Conservation (phyloP, 495 filamentous ascomycete genomes). For the Penicillium silybi region DNA sequence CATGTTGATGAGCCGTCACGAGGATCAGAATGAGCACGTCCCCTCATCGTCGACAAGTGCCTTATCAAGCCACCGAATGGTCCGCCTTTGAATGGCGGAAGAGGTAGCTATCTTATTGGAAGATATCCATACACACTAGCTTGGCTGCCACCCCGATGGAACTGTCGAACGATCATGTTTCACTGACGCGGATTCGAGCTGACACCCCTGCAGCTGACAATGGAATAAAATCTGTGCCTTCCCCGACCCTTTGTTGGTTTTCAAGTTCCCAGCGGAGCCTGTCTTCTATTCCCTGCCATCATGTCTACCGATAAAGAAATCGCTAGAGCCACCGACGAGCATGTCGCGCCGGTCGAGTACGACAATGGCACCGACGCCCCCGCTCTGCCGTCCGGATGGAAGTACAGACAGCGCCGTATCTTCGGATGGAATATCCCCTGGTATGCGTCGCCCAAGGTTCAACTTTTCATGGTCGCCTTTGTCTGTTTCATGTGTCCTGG, state of each 20-base stretch:
- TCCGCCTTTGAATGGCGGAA: background rate
- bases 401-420: background rate
- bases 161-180: background rate
- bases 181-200: background rate
- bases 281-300: background rate
- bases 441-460: conserved; percentile 63
- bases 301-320: background rate
- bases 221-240: background rate
- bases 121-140: background rate
- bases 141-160: background rate
- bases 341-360: background rate
- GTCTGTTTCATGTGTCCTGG: conserved; percentile 82
- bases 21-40: background rate
- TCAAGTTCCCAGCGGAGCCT: background rate
- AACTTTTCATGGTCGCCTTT: conserved; percentile 37
- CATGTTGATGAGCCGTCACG: background rate
- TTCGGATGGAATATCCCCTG: conserved; percentile 25
- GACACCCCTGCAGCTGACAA: background rate
- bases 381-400: conserved; percentile 2
- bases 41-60: too few species aligned
- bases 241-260: background rate
- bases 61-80: background rate
- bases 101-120: background rate
- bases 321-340: background rate
- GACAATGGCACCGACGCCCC: background rate